Conservation (phyloP, 2,329 filamentous ascomycete genomes). For the Cryoendolithus antarcticus region DNA sequence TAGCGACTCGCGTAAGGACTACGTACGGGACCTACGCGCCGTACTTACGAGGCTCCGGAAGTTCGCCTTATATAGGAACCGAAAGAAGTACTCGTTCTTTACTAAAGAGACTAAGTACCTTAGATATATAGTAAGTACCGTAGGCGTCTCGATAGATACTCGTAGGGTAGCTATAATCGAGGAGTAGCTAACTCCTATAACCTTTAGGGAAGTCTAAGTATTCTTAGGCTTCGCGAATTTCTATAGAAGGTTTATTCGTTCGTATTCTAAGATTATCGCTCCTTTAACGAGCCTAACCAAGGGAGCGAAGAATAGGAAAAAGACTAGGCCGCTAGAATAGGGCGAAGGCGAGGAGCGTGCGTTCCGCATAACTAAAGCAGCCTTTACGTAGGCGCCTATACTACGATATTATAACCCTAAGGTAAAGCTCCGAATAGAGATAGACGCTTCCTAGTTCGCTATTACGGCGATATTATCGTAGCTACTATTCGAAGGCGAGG, state of each 20-base stretch:
- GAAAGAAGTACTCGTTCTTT: slow-evolving; percentile 9
- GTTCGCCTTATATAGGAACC: slow-evolving; percentile 5
- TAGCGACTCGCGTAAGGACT: slow-evolving; percentile 4
- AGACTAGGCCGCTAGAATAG: neutral
- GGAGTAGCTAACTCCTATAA: neutral
- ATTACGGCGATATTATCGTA: slow-evolving; percentile 1
- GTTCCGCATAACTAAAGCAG: neutral
- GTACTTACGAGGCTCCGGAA: slow-evolving; percentile 4
- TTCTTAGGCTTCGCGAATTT: slow-evolving; percentile 1
- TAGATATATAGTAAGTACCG: slow-evolving; percentile 5
- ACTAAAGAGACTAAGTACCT: slow-evolving; percentile 9
- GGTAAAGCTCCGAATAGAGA: neutral
- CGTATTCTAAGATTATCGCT: neutral
- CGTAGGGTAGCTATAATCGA: neutral
- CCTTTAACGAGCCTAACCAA: neutral
- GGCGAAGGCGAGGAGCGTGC: neutral
- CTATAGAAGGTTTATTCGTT: neutral
- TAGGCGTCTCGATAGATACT: neutral
- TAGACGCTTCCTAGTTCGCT: slow-evolving; percentile 1
- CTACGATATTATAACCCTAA: slow-evolving; percentile 1
- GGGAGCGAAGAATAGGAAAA: neutral
- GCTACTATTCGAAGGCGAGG: neutral
- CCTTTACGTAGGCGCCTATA: slow-evolving; percentile 2
- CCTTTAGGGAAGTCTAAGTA: neutral
- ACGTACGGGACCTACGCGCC: slow-evolving; percentile 1